Percentiles rank a stretch among this genome's conserved stretches.
These are phyloP conservation scores for Daldinia vernicosa DNA, from an alignment of 495 filamentous ascomycete genomes.

Conservation along the genomic window DNA sequence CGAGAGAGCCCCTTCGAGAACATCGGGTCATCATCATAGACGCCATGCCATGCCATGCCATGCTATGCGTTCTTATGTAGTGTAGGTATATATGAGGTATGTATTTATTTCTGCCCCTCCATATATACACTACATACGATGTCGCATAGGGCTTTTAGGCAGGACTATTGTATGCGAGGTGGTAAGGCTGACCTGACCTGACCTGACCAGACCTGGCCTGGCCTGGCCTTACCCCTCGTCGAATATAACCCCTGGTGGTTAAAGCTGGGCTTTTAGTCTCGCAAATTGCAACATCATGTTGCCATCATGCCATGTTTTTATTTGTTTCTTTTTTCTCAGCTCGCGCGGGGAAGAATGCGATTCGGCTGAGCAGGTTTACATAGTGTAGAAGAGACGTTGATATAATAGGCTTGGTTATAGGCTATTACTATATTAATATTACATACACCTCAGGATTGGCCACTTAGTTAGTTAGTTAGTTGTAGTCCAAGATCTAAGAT, in stretches of 20 bases:
- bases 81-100: too few species aligned
- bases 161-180: background rate
- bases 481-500: too few species aligned
- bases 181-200: conserved; percentile 22
- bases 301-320: conserved; percentile 3
- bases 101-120: background rate
- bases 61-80: background rate
- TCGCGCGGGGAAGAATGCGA: background rate
- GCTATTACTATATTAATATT: too few species aligned
- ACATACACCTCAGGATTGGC: too few species aligned
- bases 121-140: too few species aligned
- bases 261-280: background rate
- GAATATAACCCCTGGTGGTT: conserved; percentile 1
- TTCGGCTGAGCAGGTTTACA: background rate
- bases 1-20: background rate
- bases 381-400: background rate
- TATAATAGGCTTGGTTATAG: background rate
- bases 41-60: background rate
- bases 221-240: background rate
- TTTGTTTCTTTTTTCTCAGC: background rate
- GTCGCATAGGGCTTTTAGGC: background rate
- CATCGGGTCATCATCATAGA: background rate
- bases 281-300: conserved; percentile 30
- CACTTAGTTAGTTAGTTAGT: too few species aligned
- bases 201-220: too few species aligned